A percentile compares a stretch with the other conserved stretches of the same genome.
Evolutionary conservation across 192 early-diverging fungal species (phyloP).

Genomic region (Linnemannia zychae): DNA sequence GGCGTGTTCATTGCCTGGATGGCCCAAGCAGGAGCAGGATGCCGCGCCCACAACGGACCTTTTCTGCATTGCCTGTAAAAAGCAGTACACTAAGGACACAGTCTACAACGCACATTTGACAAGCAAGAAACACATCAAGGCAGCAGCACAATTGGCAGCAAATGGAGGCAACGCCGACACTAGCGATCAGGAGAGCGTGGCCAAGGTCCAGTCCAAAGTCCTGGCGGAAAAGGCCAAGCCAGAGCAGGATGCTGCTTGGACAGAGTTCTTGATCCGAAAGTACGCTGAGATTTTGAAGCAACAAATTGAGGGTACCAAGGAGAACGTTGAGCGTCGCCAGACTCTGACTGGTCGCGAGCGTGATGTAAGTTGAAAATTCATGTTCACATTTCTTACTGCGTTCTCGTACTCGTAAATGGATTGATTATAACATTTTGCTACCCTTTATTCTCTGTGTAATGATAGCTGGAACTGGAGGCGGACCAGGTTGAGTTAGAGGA

Average conservation of each 20-base stretch:
- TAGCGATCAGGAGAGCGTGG: slow-evolving; percentile 18
- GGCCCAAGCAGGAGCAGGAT: slow-evolving; percentile 64
- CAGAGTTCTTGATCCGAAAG: slow-evolving; percentile 71
- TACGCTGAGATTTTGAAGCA: slow-evolving; percentile 70
- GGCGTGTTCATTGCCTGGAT: slow-evolving; percentile 68
- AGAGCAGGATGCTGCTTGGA: slow-evolving; percentile 72
- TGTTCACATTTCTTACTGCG: neutral
- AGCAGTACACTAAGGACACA: slow-evolving; percentile 86
- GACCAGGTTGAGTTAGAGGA: slow-evolving; percentile 76
- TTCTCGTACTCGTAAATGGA: neutral
- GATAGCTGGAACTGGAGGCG: slow-evolving; percentile 75
- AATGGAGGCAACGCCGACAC: slow-evolving; percentile 28
- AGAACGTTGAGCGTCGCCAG: slow-evolving; percentile 93
- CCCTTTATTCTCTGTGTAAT: neutral
- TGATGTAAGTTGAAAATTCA: slow-evolving; percentile 58
- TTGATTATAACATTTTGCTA: slow-evolving; percentile 1
- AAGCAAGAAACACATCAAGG: slow-evolving; percentile 94
- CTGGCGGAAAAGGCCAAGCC: slow-evolving; percentile 63
- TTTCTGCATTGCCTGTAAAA: slow-evolving; percentile 82
- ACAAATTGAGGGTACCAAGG: slow-evolving; percentile 82
- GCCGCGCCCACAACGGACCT: slow-evolving; percentile 61
- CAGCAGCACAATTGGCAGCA: slow-evolving; percentile 64
- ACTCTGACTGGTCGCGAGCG: slow-evolving; percentile 91
- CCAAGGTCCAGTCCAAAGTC: slow-evolving; percentile 35
- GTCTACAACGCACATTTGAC: slow-evolving; percentile 89